Percentiles rank a stretch among this genome's conserved stretches.
Evolutionary conservation across 768 basidiomycete genomes (phyloP).

Genomic region (Podaxis sp.): DNA sequence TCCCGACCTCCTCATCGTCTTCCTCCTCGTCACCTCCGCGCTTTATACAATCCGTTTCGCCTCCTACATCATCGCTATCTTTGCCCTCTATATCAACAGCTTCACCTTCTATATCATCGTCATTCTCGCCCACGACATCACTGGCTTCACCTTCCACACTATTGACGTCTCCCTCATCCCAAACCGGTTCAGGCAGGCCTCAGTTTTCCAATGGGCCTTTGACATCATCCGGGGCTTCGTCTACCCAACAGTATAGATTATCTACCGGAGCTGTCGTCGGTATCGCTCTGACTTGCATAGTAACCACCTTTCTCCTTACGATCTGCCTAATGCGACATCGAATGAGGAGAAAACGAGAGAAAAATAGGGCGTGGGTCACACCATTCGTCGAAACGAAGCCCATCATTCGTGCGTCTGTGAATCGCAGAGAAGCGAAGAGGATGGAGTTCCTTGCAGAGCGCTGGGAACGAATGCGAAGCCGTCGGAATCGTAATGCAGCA

Average conservation of each 20-base stretch:
- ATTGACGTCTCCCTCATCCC: neutral
- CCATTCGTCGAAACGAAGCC: constrained; percentile 34
- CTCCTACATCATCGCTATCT: neutral
- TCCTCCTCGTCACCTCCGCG: neutral
- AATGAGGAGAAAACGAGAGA: constrained; percentile 41
- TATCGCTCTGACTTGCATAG: constrained; percentile 42
- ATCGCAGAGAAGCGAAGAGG: constrained; percentile 8
- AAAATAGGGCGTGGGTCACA: constrained; percentile 19
- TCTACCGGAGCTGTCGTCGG: constrained; percentile 53
- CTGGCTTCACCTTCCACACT: neutral
- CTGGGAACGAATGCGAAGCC: neutral
- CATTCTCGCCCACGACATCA: neutral
- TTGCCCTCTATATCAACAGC: neutral
- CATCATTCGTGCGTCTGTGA: constrained; percentile 18
- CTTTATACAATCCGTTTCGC: too few relatives aligned
- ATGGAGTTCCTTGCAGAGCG: constrained; percentile 10
- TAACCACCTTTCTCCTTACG: constrained; percentile 36
- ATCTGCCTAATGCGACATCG: constrained; percentile 49
- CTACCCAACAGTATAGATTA: constrained; percentile 15
- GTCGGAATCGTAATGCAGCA: neutral
- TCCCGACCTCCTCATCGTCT: neutral
- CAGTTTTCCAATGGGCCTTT: neutral
- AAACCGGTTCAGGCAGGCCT: neutral
- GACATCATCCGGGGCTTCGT: neutral
- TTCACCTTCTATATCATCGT: neutral